Base-by-base conservation (phyloP, 2,329 filamentous ascomycete species). In the Coniochaeta sp. region DNA sequence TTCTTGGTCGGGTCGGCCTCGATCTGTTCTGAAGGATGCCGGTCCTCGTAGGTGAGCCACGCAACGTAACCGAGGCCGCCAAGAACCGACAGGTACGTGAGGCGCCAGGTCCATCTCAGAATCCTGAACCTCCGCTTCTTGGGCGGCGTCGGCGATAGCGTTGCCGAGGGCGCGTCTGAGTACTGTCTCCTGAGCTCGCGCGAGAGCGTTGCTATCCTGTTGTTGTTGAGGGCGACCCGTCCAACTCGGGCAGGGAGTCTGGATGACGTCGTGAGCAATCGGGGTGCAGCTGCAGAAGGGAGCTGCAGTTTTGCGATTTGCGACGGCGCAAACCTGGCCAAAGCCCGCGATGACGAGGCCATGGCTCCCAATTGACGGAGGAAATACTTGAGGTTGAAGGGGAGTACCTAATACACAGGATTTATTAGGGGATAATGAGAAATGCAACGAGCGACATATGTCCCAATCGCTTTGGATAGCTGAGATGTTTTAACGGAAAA, bases 1-100 rank as follows among this genome's bases (percentile, higher is more conserved):
- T 99, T 99, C 89, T 98, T 99, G 69, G 72, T 82, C 60, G 93
- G 90, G 75, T 97, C 91, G 19, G 90, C 87, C 64, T 85, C 80
- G 62, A 83, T 78, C 79, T 98, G 95, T 59, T 93, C 89, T 47
- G 82, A 81, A 10, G 93, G 93, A 74, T 96, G 84, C 69, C 91
- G 87, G 73, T 90, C 86, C 57, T 88, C 79, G 75, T 93, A 97
- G 77, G 97, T 89, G 71, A 85, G 84, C 74, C 95, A 97, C 68
- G 83, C 84, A 62, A 93, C 78, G 72, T 88, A 92, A 65, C 80
- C 90, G 47, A 89, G 71, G 61, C 87, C 81, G 64, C 82, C 89
- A 63, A 95, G 74, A 62, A 86, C 74, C 59, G 89, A 89, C 65
- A 97, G 76, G 73, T 93, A 92, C 60, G 89, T 90, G 69, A 91